Percentiles rank a stretch among this genome's conserved stretches.
These are phyloP conservation scores for Aureobasidium namibiae DNA, from an alignment of 2,329 filamentous ascomycete species.

Conservation along the genomic window DNA sequence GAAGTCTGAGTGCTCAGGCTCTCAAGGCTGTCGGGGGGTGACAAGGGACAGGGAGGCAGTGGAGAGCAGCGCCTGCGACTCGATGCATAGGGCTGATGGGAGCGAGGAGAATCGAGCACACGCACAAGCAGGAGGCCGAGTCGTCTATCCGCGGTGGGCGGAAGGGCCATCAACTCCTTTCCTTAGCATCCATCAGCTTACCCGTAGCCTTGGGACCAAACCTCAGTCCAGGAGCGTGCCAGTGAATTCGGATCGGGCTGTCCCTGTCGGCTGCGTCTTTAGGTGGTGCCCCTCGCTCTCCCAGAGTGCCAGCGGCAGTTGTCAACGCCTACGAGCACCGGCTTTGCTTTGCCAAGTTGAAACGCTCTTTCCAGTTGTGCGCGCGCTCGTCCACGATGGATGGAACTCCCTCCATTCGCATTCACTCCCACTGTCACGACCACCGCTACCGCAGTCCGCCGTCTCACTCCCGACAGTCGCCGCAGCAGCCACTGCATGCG, in stretches of 20 bases:
- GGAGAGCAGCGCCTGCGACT: neutral
- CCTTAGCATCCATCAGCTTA: conserved; percentile 11
- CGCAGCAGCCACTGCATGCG: conserved; percentile 29
- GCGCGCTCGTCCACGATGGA: neutral
- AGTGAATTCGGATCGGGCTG: neutral
- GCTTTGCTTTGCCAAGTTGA: conserved; percentile 1
- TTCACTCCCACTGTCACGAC: conserved; percentile 22
- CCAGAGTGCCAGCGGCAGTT: conserved; percentile 5
- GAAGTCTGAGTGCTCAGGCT: neutral
- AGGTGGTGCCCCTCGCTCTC: neutral
- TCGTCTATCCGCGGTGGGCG: neutral
- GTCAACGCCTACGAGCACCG: conserved; percentile 2
- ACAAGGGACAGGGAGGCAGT: neutral
- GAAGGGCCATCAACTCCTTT: conserved; percentile 9
- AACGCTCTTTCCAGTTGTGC: conserved; percentile 5
- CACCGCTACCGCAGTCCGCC: conserved; percentile 29
- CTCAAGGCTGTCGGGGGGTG: neutral
- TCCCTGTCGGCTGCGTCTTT: neutral
- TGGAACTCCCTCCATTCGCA: conserved; percentile 27
- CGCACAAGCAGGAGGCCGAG: neutral
- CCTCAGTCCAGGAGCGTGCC: no score
- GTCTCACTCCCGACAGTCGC: conserved; percentile 28
- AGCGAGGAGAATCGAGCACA: neutral
- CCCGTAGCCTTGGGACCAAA: neutral
- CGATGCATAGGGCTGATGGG: conserved; percentile 7